These are phyloP conservation scores for Diplodia scrobiculata DNA, from an alignment of 2,329 filamentous ascomycete genomes.

Conservation along the genomic window DNA sequence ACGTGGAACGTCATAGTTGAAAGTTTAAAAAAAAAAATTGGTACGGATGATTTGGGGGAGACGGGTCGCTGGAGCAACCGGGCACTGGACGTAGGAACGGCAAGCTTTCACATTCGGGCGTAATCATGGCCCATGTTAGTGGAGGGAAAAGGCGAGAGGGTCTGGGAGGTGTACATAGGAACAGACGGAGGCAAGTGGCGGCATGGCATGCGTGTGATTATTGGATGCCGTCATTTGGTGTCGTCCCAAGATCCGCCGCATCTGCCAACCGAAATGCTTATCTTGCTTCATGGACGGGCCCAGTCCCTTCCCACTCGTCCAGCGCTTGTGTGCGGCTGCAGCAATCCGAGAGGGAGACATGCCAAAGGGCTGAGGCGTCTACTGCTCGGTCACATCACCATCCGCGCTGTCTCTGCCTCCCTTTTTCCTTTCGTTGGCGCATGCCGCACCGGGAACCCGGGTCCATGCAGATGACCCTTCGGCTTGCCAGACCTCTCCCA, in stretches of 20 bases:
- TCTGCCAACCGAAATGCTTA: background rate
- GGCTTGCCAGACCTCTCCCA: background rate
- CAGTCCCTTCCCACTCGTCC: background rate
- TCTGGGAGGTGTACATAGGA: background rate
- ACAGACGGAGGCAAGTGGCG: background rate
- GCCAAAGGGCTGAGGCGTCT: background rate
- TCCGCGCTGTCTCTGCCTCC: background rate
- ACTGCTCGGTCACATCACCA: background rate
- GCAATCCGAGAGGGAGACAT: background rate
- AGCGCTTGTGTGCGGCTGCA: background rate
- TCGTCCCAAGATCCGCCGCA: background rate
- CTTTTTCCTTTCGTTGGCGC: background rate
- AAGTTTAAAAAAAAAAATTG: background rate
- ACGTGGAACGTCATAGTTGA: background rate
- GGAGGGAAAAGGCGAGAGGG: background rate
- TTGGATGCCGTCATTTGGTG: background rate
- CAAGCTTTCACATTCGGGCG: background rate
- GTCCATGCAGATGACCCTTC: background rate
- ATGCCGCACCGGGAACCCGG: background rate
- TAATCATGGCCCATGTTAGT: background rate
- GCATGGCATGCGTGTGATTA: background rate
- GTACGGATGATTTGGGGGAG: background rate
- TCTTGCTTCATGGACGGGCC: background rate
- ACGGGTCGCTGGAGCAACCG: background rate
- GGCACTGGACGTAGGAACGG: background rate